Base-by-base conservation (phyloP, 768 basidiomycete species). In the Collybia nuda region DNA sequence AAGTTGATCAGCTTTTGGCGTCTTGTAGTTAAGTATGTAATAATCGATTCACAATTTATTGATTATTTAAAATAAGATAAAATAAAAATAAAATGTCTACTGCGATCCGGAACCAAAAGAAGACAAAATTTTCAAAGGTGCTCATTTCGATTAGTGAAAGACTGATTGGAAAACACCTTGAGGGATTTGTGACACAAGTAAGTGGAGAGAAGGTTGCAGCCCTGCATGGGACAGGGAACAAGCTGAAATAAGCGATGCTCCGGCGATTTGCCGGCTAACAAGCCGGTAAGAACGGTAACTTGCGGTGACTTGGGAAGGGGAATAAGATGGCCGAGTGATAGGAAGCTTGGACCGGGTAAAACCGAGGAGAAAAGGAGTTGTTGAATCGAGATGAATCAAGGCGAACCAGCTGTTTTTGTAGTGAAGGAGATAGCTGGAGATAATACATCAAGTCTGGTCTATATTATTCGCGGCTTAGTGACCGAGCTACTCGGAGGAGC, bases 401-500 rank as follows among this genome's bases (percentile, higher is more conserved):
- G 17, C 21, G 40, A 19, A 1, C 21, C 21, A 41, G 40, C 19
- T 8, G 17, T 12, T 23, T 17, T 37, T 17, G 21, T 23, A 17
- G 14, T 7, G 11, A 38, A 17, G 19, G 6, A 46, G 23, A 15
- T 46, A 19, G 21, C n/a, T 36, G 44, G 45, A 15, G 14, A 37
- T 17, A 23, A 23, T 22, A 28, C 35, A 47, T 38, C 36, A 15
- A 19, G 26, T 3, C 17, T 12, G 19, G n/a, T 47, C 36, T 47
- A 39, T 39, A 18, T n/a, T 47, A 21, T 46, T 21, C 21, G 22
- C 35, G 36, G 36, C 35, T 51, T 51, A 57, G 56, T 53, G 48
- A 56, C 58, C 57, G 61, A 57, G 51, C 44, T 51, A 48, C 45
- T 56, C 59, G 56, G 58, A 60, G 55, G 24, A 47, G 54, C 62